Evolutionary conservation across 2,329 filamentous ascomycete genomes (phyloP).

Genomic region (Aspergillus fijiensis): DNA sequence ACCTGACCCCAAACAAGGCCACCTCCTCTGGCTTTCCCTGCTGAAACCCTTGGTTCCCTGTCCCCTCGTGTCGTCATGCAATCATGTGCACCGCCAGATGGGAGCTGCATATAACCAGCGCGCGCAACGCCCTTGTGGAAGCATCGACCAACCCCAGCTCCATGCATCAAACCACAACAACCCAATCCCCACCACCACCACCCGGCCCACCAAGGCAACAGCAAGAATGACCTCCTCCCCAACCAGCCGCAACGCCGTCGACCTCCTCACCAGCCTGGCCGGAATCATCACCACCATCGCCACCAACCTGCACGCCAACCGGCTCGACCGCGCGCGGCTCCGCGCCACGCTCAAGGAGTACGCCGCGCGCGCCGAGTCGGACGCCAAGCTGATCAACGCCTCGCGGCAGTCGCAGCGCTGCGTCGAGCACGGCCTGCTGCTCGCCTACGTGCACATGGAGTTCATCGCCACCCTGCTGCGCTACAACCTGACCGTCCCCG

Average conservation of each 20-base stretch:
- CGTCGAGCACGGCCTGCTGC: slow-evolving; percentile 13
- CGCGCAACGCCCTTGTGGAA: too few relatives aligned
- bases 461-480: slow-evolving; percentile 11
- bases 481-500: slow-evolving; percentile 12
- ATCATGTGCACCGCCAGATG: background rate
- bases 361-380: slow-evolving; percentile 17
- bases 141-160: background rate
- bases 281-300: slow-evolving; percentile 4
- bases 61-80: background rate
- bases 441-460: slow-evolving; percentile 17
- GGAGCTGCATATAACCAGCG: too few relatives aligned
- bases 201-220: background rate
- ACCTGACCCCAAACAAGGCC: background rate
- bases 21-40: background rate
- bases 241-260: background rate
- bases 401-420: slow-evolving; percentile 8
- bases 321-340: slow-evolving; percentile 16
- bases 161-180: background rate
- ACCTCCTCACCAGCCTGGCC: background rate
- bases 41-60: background rate
- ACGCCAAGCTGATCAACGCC: slow-evolving; percentile 16
- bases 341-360: slow-evolving; percentile 18
- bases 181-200: background rate
- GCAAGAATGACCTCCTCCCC: background rate
- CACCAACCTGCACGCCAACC: slow-evolving; percentile 12